Conservation (phyloP, 805 yeast species). For the Saccharomycopsis sp. region DNA sequence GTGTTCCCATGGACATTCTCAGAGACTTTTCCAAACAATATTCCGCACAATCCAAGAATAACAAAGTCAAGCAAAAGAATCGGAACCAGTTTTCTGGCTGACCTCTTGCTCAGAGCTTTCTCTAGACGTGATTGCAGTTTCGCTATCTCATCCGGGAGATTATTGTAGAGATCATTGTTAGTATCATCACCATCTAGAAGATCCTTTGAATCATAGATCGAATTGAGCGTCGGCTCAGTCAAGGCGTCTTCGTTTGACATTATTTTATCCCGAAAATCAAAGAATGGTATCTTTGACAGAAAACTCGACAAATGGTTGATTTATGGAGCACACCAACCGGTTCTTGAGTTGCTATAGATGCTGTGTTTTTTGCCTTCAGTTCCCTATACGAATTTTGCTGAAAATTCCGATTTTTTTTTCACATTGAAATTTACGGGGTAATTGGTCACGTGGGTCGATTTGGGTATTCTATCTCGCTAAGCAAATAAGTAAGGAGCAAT, state of each 20-base stretch:
- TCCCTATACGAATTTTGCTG: not conserved
- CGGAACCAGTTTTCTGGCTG: not conserved
- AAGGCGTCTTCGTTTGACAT: conserved; percentile 1
- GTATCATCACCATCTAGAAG: conserved; percentile 13
- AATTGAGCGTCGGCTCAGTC: conserved; percentile 13
- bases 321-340: no score
- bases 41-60: conserved; percentile 12
- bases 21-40: conserved; percentile 12
- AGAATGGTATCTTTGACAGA: no score
- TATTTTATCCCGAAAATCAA: no score
- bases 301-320: no score
- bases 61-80: not conserved
- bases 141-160: conserved; percentile 11
- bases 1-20: conserved; percentile 15
- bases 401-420: not conserved
- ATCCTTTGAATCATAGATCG: conserved; percentile 15
- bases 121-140: not conserved
- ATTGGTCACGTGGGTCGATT: not conserved
- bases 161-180: conserved; percentile 12
- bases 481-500: no score
- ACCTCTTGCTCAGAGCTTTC: not conserved
- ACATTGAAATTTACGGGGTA: not conserved
- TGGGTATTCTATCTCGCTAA: no score
- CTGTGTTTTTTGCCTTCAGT: not conserved
- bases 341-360: no score